A percentile compares a stretch with the other conserved stretches of the same genome.
These are phyloP conservation scores for Podosphaera aphanis DNA, from an alignment of 2,329 filamentous ascomycete genomes.

Conservation along the genomic window DNA sequence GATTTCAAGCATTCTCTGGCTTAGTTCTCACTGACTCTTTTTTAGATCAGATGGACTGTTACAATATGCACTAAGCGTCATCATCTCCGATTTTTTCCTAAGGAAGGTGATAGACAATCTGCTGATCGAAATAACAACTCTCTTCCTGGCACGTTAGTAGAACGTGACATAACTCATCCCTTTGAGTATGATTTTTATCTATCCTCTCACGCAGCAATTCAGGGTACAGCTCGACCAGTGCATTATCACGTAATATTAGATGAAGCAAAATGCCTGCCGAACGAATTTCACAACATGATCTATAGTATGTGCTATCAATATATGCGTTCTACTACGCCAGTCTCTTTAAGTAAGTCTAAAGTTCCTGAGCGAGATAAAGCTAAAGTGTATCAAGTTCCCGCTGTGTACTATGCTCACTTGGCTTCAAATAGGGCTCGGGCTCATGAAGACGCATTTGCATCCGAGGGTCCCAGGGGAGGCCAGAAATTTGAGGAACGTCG, in stretches of 20 bases:
- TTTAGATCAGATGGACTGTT: constrained; percentile 44
- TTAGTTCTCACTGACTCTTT: constrained; percentile 2
- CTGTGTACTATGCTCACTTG: constrained; percentile 89
- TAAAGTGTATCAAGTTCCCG: constrained; percentile 27
- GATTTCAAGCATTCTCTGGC: background rate
- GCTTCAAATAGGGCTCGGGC: constrained; percentile 57
- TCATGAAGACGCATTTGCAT: constrained; percentile 35
- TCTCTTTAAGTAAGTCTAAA: constrained; percentile 29
- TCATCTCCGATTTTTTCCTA: constrained; percentile 79
- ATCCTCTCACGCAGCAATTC: constrained; percentile 54
- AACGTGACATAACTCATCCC: constrained; percentile 73
- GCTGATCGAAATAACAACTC: constrained; percentile 61
- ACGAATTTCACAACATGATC: constrained; percentile 63
- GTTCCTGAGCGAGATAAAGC: constrained; percentile 19
- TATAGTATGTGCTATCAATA: constrained; percentile 94
- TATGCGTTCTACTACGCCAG: constrained; percentile 71
- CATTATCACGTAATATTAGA: constrained; percentile 81
- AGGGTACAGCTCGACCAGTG: constrained; percentile 78
- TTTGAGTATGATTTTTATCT: constrained; percentile 24
- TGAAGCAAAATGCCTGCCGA: constrained; percentile 42
- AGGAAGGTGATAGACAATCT: constrained; percentile 21
- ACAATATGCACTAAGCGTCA: constrained; percentile 84
- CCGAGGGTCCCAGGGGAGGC: constrained; percentile 21
- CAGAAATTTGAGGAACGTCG: constrained; percentile 19
- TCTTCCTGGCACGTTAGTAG: constrained; percentile 66